Conservation (phyloP, 225 moss, liverwort and hornwort genomes). For the Polytrichum commune region DNA sequence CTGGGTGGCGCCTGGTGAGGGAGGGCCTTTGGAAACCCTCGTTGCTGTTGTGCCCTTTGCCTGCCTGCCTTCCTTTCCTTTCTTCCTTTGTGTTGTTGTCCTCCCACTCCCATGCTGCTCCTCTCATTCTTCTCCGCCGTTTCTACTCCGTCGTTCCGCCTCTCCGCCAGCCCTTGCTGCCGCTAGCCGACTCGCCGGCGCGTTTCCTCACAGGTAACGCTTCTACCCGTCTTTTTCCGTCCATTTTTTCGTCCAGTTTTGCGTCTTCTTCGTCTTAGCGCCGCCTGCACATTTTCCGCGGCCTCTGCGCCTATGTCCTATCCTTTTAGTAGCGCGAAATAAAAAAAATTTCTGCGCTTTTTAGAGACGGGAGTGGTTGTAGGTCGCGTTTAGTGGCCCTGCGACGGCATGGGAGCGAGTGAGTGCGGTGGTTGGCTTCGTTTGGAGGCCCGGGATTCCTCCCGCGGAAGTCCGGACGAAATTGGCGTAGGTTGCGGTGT, state of each 20-base stretch:
- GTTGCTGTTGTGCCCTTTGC: not conserved
- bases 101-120: not conserved
- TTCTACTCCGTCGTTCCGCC: not conserved
- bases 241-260: not conserved
- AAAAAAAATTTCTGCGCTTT: no score
- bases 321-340: no score
- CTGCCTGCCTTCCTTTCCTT: not conserved
- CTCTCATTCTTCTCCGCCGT: not conserved
- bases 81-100: no score
- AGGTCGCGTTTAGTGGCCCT: no score
- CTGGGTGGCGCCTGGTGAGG: not conserved
- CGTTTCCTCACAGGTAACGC: not conserved
- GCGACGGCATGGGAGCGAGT: no score
- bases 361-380: no score
- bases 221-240: not conserved
- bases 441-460: no score
- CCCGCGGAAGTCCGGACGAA: no score
- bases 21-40: constrained; percentile 1
- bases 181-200: not conserved
- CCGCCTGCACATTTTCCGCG: no score
- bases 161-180: not conserved
- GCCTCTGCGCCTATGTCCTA: no score
- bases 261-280: not conserved
- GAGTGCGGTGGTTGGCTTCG: no score
- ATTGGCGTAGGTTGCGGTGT: no score